Conservation (phyloP, 2,329 filamentous ascomycete species). For the Penicillium sp. region DNA sequence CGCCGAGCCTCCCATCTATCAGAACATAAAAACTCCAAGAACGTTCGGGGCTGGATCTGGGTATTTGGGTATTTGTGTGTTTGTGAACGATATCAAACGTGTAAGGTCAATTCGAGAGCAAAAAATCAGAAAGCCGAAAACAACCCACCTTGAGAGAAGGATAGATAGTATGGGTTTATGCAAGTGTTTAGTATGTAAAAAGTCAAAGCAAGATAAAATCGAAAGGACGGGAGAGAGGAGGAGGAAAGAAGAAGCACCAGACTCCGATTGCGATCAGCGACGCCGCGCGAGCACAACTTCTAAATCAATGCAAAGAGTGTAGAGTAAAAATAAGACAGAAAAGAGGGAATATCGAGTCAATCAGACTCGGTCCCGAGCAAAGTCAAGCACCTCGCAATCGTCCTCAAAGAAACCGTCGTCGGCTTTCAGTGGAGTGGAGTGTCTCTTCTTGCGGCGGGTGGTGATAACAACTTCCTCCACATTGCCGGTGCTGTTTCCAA, state of each 20-base stretch:
- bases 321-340: conserved; percentile 6
- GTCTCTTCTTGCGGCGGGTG: conserved; percentile 67
- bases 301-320: conserved; percentile 15
- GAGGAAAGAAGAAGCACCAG: conserved; percentile 7
- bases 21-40: conserved; percentile 11
- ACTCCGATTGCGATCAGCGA: conserved; percentile 18
- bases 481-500: conserved; percentile 55
- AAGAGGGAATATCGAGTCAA: neutral
- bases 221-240: neutral
- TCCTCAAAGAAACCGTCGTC: conserved; percentile 85
- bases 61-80: conserved; percentile 27
- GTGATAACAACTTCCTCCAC: conserved; percentile 80
- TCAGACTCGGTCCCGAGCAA: conserved; percentile 63
- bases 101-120: conserved; percentile 7
- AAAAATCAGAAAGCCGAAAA: conserved; percentile 5
- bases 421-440: conserved; percentile 32
- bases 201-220: neutral
- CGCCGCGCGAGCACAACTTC: conserved; percentile 19
- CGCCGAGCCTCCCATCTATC: conserved; percentile 23
- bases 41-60: conserved; percentile 16
- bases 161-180: conserved; percentile 18
- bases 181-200: conserved; percentile 18
- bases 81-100: conserved; percentile 9
- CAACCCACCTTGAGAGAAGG: neutral
- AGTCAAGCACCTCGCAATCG: conserved; percentile 87